Evolutionary conservation across 179 eudicot genomes (phyloP).

Genomic region (Carnegiea gigantea): DNA sequence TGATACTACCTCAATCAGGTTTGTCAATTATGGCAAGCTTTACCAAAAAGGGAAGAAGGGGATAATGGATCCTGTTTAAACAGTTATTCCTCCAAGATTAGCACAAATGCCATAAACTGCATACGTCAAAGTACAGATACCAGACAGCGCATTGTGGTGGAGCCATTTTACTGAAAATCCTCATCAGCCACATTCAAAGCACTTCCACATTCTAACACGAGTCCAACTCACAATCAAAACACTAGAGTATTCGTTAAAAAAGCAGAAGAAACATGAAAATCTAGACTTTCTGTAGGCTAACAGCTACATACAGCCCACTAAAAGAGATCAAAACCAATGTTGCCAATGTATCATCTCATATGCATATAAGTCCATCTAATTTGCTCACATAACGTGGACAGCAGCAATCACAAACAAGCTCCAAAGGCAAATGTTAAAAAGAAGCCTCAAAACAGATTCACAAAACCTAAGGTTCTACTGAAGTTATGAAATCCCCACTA

Average conservation of each 20-base stretch:
- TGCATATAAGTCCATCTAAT: neutral
- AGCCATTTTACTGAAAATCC: neutral
- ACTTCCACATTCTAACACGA: neutral
- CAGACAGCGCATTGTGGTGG: neutral
- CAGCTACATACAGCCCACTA: neutral
- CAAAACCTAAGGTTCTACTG: neutral
- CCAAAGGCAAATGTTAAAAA: neutral
- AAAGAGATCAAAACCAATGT: neutral
- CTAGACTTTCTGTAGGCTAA: neutral
- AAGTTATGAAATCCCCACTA: neutral
- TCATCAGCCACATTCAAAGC: neutral
- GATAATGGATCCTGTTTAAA: neutral
- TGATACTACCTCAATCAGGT: neutral
- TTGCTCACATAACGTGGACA: neutral
- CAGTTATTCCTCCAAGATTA: neutral
- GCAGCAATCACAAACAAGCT: neutral
- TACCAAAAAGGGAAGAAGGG: neutral
- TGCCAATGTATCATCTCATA: neutral
- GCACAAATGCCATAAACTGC: too few species aligned
- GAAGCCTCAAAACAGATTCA: too few species aligned
- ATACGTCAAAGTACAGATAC: neutral
- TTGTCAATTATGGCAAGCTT: neutral
- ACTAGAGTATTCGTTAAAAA: too few species aligned
- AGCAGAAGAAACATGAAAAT: neutral
- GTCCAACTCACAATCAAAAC: neutral